Base-by-base conservation (phyloP, 805 yeast genomes). In the Barnettozyma wickerhamii region DNA sequence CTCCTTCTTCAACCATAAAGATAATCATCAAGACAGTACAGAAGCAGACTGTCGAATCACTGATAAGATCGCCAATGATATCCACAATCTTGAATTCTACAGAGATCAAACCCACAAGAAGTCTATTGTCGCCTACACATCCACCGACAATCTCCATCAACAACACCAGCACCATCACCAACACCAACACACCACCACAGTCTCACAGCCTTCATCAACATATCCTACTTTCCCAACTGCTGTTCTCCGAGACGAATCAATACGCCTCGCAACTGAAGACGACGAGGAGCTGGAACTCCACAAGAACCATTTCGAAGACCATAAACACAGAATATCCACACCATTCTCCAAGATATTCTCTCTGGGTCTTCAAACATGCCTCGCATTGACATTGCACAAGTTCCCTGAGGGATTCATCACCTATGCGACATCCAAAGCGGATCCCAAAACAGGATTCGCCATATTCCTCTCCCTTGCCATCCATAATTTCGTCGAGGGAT, bases 321-420 rank as follows among this genome's bases (percentile, higher is more conserved):
- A 86, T 52, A 95, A 84, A 55, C 96, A 88, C 59, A 86, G 84
- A 53, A 71, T 85, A 17, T 79, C 77, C 42, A 79, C 95, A 0
- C 90, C 93, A 1, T 65, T 82, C 14, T 81, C 95, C 0, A 72
- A 86, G 43, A 64, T 91, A n/a, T 63, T 91, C 10, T 77, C 95
- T 5, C 88, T 91, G 43, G 97, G 96, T 4, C 60, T 93, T 18
- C 97, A 93, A 60, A 91, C 98, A 0, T 79, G 90, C 6, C 59
- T 90, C 37, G 98, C 95, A 0, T 77, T 91, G 21, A 76, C 95
- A 0, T 63, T 93, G 21, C 99, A 91, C 64, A 90, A 93, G 59
- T 71, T 91, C 19, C 99, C 99, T 0, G 99, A 91, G 63, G 99
- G 99, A 0, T 86, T 91, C 55, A 79, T 91, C 40, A 83, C 95